Percentiles rank a stretch among this genome's conserved stretches.
Conservation (phyloP, 306 rosid species). For the Vigna angularis region DNA sequence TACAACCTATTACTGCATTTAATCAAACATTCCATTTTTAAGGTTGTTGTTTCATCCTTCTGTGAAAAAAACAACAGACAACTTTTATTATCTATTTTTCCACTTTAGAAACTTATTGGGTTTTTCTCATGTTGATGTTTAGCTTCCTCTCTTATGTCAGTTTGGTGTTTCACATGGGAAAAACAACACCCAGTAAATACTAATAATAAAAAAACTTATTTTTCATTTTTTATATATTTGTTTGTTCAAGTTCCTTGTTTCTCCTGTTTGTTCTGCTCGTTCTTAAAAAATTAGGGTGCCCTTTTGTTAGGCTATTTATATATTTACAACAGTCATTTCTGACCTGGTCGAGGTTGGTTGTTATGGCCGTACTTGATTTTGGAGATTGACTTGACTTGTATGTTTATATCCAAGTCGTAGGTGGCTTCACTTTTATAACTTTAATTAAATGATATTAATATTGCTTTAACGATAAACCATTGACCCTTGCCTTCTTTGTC, state of each 20-base stretch:
- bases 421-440: constrained; percentile 9
- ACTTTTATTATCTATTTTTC: not conserved
- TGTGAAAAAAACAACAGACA: not conserved
- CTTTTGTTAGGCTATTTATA: not conserved
- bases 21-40: constrained; percentile 6
- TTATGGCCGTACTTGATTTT: constrained; percentile 18
- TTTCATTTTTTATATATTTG: no score
- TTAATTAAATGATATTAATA: not conserved
- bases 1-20: not conserved
- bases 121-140: constrained; percentile 28
- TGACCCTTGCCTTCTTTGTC: not conserved
- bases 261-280: constrained; percentile 25
- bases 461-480: not conserved
- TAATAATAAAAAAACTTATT: no score
- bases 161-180: no score
- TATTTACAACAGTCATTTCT: not conserved
- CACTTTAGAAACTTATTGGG: not conserved
- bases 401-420: not conserved
- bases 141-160: not conserved
- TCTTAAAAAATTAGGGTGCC: constrained; percentile 22
- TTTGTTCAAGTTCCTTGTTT: constrained; percentile 8
- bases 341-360: constrained; percentile 29
- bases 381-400: constrained; percentile 40
- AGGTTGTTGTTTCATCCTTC: constrained; percentile 29
- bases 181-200: no score